Conservation (phyloP, 1,284 basidiomycete species). For the Caloboletus inedulis region DNA sequence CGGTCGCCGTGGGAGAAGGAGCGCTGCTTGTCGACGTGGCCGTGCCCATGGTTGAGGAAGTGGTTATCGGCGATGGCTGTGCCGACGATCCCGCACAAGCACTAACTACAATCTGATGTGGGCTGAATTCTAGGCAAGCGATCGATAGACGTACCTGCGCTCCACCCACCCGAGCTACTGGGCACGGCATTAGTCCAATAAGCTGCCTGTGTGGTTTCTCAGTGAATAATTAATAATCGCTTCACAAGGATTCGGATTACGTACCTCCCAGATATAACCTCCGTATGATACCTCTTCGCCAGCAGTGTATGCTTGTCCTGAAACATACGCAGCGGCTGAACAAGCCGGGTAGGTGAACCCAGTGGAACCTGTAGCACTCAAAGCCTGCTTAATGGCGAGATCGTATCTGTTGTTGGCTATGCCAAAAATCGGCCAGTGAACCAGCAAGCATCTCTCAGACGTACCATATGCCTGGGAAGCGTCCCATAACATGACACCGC, state of each 20-base stretch:
- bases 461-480: constrained; percentile 64
- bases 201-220: constrained; percentile 45
- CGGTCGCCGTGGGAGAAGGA: constrained; percentile 25
- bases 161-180: constrained; percentile 54
- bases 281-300: constrained; percentile 51
- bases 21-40: constrained; percentile 21
- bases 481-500: constrained; percentile 74
- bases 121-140: neutral
- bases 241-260: neutral
- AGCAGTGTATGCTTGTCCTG: constrained; percentile 50
- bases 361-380: constrained; percentile 58
- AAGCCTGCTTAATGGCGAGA: constrained; percentile 56
- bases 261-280: constrained; percentile 66
- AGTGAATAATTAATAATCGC: neutral
- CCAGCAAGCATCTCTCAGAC: constrained; percentile 13
- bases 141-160: constrained; percentile 48
- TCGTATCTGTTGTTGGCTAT: constrained; percentile 61
- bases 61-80: constrained; percentile 18
- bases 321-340: constrained; percentile 49
- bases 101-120: constrained; percentile 40
- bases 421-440: constrained; percentile 4
- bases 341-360: constrained; percentile 65
- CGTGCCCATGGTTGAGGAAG: neutral
- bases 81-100: constrained; percentile 37
- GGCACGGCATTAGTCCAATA: constrained; percentile 56